Evolutionary conservation across 257 asterid species (phyloP), one percentile per base, ranked within the genome.

Genomic region (Anisodus tanguticus): DNA sequence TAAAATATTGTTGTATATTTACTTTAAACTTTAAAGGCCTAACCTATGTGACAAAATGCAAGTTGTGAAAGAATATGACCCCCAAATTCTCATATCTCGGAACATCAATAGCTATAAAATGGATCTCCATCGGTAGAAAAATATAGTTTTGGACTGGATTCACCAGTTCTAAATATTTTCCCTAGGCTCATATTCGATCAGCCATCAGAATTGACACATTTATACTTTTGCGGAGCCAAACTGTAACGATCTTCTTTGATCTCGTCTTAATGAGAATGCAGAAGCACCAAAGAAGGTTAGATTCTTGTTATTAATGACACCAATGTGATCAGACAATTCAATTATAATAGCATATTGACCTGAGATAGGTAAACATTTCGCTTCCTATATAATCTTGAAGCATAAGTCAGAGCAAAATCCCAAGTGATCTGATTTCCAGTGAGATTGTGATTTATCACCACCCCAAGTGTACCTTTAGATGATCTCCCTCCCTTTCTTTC

Each of bases 161-260:
- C 63, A 76, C 39, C 81, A 76, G 19, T 51, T 76, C 60, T 49
- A 74, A 74, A 49, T 74, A 6, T 22, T 22, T 49, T 22, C 80
- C 59, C 11, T 2, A 10, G 10, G 41, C 59, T 72, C 60, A 22
- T 74, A 74, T 49, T 74, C 41, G 2, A 49, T 60, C 80, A 49
- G 80, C 60, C n/a, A 74, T 71, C 35, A 74, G 39, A 74, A 49
- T 19, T 10, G 80, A 11, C 80, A 47, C 49, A 74, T 5, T 10
- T 5, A 31, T 51, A 26, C 47, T 22, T 4, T 63, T 53, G 12
- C 2, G 4, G 8, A 51, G 22, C 63, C 81, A 76, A 49, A 11
- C 41, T 76, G 8, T 1, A 3, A 26, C 22, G 81, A 51, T 51
- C 81, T 76, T 76, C 63, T 76, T 51, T 1, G 63, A 76, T 76